phyloP scores from a whole-genome alignment of 805 yeast species.

The Schwanniomyces vanrijiae region DNA sequence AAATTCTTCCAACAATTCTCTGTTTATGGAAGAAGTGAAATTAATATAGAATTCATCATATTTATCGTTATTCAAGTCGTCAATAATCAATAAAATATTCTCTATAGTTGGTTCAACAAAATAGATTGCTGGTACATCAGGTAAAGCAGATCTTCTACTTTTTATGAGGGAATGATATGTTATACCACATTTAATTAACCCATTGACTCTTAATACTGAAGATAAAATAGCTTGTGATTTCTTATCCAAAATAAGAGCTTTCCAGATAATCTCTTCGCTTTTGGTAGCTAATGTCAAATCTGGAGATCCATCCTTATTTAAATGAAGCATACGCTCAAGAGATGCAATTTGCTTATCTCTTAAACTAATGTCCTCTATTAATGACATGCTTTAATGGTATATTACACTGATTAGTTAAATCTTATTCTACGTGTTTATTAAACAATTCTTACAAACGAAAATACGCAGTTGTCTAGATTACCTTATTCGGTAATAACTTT shows the following conservation, averaged over 20 bases:
- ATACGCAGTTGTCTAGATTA: slow-evolving; percentile 2
- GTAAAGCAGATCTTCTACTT: slow-evolving; percentile 74
- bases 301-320: slow-evolving; percentile 63
- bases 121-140: slow-evolving; percentile 94
- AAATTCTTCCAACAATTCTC: slow-evolving; percentile 82
- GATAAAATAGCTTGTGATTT: slow-evolving; percentile 84
- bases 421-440: slow-evolving; percentile 3
- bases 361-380: slow-evolving; percentile 15
- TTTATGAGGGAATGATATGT: slow-evolving; percentile 82
- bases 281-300: slow-evolving; percentile 55
- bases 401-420: neutral
- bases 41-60: slow-evolving; percentile 82
- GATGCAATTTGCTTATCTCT: slow-evolving; percentile 25
- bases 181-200: slow-evolving; percentile 83
- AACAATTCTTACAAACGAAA: neutral
- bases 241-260: slow-evolving; percentile 79
- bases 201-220: slow-evolving; percentile 89
- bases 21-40: slow-evolving; percentile 75
- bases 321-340: slow-evolving; percentile 81
- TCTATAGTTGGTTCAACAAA: slow-evolving; percentile 85
- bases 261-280: slow-evolving; percentile 81
- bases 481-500: slow-evolving; percentile 1
- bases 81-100: slow-evolving; percentile 66
- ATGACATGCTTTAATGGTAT: slow-evolving; percentile 9
- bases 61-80: slow-evolving; percentile 71